Evolutionary conservation across 306 rosid species (phyloP).

Genomic region (Begonia peltatifolia): DNA sequence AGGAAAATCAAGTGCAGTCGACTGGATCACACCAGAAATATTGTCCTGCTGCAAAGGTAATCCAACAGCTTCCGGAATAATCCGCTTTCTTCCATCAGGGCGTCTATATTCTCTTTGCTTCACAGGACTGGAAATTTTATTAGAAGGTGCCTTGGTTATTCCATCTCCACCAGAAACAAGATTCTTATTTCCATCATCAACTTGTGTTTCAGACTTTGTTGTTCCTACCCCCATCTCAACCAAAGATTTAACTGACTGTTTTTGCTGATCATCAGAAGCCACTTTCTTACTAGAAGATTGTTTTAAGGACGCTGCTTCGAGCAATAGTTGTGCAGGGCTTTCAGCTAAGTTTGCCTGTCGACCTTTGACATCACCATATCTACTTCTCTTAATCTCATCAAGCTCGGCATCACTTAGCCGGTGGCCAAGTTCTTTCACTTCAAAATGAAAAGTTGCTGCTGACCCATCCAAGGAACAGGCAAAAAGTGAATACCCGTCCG

Average conservation of each 20-base stretch:
- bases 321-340: conserved; percentile 87
- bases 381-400: conserved; percentile 78
- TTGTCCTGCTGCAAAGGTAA: conserved; percentile 62
- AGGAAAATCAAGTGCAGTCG: conserved; percentile 54
- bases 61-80: conserved; percentile 97
- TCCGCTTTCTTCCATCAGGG: conserved; percentile 93
- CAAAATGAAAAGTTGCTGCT: conserved; percentile 81
- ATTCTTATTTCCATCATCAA: conserved; percentile 42
- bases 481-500: conserved; percentile 89
- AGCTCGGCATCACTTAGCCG: conserved; percentile 64
- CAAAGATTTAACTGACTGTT: conserved; percentile 34
- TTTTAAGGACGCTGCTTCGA: conserved; percentile 83
- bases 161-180: conserved; percentile 40
- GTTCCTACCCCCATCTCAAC: conserved; percentile 23
- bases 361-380: conserved; percentile 89
- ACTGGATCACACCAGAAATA: conserved; percentile 38
- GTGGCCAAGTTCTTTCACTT: conserved; percentile 79
- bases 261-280: conserved; percentile 45
- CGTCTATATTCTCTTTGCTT: conserved; percentile 97
- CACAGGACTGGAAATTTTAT: conserved; percentile 65
- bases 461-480: conserved; percentile 99
- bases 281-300: conserved; percentile 55
- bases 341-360: conserved; percentile 80
- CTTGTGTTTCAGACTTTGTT: conserved; percentile 47
- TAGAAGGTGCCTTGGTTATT: conserved; percentile 43